Percentiles rank a stretch among this genome's conserved stretches.
Conservation (phyloP, 805 yeast species). For the Wickerhamomyces ciferrii region DNA sequence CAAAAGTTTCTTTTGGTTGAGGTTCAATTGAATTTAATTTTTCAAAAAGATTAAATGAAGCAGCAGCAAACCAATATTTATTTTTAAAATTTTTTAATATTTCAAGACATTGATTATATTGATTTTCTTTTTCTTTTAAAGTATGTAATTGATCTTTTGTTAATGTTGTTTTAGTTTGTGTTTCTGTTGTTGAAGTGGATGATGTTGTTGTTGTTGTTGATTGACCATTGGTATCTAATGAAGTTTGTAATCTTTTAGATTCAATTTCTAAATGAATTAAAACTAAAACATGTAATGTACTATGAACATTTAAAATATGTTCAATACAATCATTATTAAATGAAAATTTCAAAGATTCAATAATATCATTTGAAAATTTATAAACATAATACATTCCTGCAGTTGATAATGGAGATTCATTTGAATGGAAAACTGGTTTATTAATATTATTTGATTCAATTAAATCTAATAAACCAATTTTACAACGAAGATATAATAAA, state of each 20-base stretch:
- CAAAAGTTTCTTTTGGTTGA: background rate
- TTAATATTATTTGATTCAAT: conserved; percentile 1
- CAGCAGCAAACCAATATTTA: conserved; percentile 9
- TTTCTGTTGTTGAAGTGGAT: no score
- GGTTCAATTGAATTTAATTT: background rate
- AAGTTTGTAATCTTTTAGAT: no score
- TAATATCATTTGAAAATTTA: background rate
- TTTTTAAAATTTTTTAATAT: background rate
- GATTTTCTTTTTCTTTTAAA: background rate
- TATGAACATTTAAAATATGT: conserved; percentile 5
- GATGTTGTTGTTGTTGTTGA: no score
- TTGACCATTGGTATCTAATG: no score
- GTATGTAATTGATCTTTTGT: background rate
- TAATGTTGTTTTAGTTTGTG: no score
- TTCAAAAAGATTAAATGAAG: conserved; percentile 2
- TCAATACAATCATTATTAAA: background rate
- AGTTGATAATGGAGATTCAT: conserved; percentile 3
- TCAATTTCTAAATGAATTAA: conserved; percentile 6
- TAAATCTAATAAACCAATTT: conserved; percentile 6
- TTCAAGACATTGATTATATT: conserved; percentile 1
- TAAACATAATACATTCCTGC: conserved; percentile 5
- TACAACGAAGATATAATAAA: conserved; percentile 5
- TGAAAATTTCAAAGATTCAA: background rate
- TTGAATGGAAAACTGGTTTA: background rate
- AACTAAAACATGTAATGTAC: conserved; percentile 4